Evolutionary conservation across 192 early-diverging fungal species (phyloP).

Genomic region (Rhizophagus clarus): DNA sequence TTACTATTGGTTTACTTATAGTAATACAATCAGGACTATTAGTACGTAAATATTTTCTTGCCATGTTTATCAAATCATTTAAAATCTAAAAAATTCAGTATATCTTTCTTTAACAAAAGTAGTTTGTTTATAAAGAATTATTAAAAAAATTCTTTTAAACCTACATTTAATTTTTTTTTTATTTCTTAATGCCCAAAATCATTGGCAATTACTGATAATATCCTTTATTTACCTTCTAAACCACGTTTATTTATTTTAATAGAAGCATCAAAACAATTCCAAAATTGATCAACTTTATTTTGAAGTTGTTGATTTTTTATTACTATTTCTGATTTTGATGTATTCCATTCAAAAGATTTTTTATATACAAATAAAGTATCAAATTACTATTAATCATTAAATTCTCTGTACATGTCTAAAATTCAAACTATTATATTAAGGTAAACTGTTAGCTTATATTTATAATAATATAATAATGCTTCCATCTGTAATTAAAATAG

Average conservation of each 20-base stretch:
- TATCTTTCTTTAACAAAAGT: too few relatives aligned
- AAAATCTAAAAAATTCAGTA: neutral
- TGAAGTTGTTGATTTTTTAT: neutral
- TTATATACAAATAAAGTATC: neutral
- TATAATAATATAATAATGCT: neutral
- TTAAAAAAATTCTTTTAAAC: neutral
- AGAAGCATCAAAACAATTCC: neutral
- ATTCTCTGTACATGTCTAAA: neutral
- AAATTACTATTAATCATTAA: neutral
- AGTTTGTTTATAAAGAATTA: neutral
- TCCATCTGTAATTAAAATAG: neutral
- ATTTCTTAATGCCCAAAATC: neutral
- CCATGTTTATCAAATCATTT: neutral
- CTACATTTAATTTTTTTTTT: neutral
- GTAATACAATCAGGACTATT: neutral
- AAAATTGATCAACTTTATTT: neutral
- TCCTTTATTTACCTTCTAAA: neutral
- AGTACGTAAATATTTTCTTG: neutral
- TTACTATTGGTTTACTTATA: neutral
- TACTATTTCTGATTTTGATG: neutral
- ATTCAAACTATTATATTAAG: neutral
- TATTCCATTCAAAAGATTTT: neutral
- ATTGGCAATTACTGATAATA: constrained; percentile 3
- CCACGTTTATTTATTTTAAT: neutral
- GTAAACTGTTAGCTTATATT: neutral